These are phyloP conservation scores for Plasmodium fragile DNA, from an alignment of 169 alveolate species.

Conservation along the genomic window DNA sequence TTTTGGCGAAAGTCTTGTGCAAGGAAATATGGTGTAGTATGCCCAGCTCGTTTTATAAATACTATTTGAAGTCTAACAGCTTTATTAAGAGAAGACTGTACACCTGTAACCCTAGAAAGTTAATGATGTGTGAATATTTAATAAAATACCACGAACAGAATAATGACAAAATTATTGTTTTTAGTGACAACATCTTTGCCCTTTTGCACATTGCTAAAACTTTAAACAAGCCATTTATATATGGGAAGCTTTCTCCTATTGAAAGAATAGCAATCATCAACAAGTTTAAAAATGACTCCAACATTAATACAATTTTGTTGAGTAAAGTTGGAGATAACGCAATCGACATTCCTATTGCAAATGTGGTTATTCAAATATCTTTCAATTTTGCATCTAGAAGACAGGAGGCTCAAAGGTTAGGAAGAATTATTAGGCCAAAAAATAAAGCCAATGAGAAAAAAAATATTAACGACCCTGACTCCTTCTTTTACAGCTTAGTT, in stretches of 20 bases:
- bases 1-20: constrained; percentile 97
- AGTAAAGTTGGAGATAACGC: constrained; percentile 99
- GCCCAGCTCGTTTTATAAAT: constrained; percentile 96
- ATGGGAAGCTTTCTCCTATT: constrained; percentile 91
- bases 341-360: constrained; percentile 99
- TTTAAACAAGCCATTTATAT: constrained; percentile 93
- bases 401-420: constrained; percentile 99
- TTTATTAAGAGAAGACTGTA: constrained; percentile 94
- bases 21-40: constrained; percentile 99
- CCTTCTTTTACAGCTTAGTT: constrained; percentile 97
- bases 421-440: constrained; percentile 99
- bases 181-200: constrained; percentile 98
- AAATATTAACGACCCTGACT: constrained; percentile 88
- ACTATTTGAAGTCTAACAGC: constrained; percentile 92
- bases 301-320: constrained; percentile 91
- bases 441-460: constrained; percentile 88
- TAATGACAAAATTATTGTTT: constrained; percentile 98
- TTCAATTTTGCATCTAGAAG: constrained; percentile 98
- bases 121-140: constrained; percentile 95
- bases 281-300: constrained; percentile 90
- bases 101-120: constrained; percentile 98
- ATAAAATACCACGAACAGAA: constrained; percentile 96
- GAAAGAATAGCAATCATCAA: constrained; percentile 94
- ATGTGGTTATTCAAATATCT: constrained; percentile 98
- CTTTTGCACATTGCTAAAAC: constrained; percentile 92